Base-by-base conservation (phyloP, 768 basidiomycete genomes). In the Boletus pseudo-olivaceus region DNA sequence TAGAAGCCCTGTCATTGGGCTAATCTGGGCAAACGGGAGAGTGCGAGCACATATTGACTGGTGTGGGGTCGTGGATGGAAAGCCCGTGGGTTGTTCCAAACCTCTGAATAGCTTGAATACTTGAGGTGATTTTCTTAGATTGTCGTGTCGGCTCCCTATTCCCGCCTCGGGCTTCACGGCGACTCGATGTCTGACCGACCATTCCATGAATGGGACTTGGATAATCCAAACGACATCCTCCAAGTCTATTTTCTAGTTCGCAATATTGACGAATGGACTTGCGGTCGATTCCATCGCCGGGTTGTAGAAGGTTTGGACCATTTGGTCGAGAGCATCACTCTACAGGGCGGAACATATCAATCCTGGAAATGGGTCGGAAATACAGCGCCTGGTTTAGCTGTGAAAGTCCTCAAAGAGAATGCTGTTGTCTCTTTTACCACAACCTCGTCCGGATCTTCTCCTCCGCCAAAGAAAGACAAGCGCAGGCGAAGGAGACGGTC, bases 21-120 rank as follows among this genome's bases (percentile, higher is more conserved):
- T 83, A 6, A 75, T 82, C 15, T 83, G 81, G 80, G 73, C 79
- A 8, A 75, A 76, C 40, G 77, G 78, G 17, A 73, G 61, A 10
- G 81, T 83, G 34, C 70, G 79, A 30, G 81, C 80, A 1, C 82
- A 83, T 58, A 66, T 81, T 1, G 82, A 83, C 60, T 83, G 82
- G 82, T 80, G 77, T 33, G 62, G 62, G 14, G 65, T 71, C 8
- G 59, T 67, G 34, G 72, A 69, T 33, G 66, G 56, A 30, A 67
- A 62, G 40, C 72, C 66, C 4, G 78, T 78, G 53, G 54, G 76
- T 69, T 5, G 14, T 56, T 37, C 20, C 7, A 23, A 30, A 33
- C 12, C 15, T 38, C 12, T 32, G 42, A 32, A 32, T 46, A 23
- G 39, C 34, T 44, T 15, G 32, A 32, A 42, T 29, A 38, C 40